These are phyloP conservation scores for Pleurozium schreberi DNA, from an alignment of 225 moss, liverwort and hornwort genomes.

Conservation along the genomic window DNA sequence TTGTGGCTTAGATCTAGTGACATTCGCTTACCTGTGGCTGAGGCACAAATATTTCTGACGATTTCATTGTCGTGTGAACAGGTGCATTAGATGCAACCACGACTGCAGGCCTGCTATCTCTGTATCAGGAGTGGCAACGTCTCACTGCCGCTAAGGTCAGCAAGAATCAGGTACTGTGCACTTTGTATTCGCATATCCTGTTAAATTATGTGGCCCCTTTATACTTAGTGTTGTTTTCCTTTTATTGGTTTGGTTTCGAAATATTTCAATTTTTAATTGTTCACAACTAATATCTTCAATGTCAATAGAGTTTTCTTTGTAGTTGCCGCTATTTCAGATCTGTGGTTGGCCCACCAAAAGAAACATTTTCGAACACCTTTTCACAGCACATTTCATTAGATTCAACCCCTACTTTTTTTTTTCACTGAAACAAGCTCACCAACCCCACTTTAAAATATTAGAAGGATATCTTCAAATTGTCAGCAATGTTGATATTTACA, in stretches of 20 bases:
- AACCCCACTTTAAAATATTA: background rate
- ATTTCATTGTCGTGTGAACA: conserved; percentile 9
- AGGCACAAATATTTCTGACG: background rate
- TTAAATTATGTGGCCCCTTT: background rate
- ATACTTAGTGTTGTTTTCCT: background rate
- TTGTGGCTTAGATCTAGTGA: background rate
- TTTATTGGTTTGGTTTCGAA: background rate
- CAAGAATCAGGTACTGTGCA: conserved; percentile 59
- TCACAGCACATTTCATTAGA: background rate
- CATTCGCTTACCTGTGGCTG: background rate
- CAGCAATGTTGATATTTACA: background rate
- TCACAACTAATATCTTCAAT: background rate
- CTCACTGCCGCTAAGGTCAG: conserved; percentile 55
- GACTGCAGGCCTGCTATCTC: conserved; percentile 36
- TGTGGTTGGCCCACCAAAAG: background rate
- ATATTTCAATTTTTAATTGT: background rate
- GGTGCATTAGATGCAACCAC: conserved; percentile 61
- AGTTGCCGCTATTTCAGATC: background rate
- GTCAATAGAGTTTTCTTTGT: background rate
- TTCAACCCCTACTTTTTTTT: background rate
- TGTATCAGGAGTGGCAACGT: conserved; percentile 81
- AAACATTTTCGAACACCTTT: background rate
- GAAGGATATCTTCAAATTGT: too few species aligned
- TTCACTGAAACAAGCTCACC: background rate
- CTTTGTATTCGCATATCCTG: background rate